Conservation (phyloP, 2,329 filamentous ascomycete species). For the Bipolaris bicolor region DNA sequence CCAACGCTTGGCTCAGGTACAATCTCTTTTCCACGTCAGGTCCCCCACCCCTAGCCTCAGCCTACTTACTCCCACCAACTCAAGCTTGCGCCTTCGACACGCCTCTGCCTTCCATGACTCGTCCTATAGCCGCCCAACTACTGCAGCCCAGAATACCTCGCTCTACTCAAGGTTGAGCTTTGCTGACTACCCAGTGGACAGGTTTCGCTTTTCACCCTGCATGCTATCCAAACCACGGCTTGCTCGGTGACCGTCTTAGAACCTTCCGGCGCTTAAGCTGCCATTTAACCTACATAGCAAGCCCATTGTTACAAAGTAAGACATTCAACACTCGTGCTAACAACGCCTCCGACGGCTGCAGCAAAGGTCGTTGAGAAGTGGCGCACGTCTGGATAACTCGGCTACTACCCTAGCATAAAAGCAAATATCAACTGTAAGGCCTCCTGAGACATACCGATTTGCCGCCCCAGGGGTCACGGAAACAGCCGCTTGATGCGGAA, state of each 20-base stretch:
- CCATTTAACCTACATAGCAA: neutral
- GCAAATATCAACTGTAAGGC: neutral
- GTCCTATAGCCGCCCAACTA: constrained; percentile 10
- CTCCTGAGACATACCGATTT: neutral
- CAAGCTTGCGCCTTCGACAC: neutral
- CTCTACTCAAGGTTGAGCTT: neutral
- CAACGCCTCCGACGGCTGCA: constrained; percentile 12
- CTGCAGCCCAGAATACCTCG: constrained; percentile 11
- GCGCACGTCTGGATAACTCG: neutral
- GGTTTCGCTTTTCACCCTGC: neutral
- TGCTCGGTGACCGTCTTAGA: neutral
- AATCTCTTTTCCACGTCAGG: neutral
- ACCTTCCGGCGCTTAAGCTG: constrained; percentile 1
- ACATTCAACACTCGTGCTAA: constrained; percentile 16
- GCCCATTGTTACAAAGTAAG: constrained; percentile 19
- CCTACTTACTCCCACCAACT: constrained; percentile 2
- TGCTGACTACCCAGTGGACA: neutral
- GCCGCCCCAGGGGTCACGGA: neutral
- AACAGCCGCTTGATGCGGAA: neutral
- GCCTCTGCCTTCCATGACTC: neutral
- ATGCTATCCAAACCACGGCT: neutral
- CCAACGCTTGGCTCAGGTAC: constrained; percentile 4
- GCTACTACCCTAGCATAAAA: neutral
- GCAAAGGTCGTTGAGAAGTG: constrained; percentile 11
- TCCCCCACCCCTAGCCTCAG: neutral